phyloP scores from a whole-genome alignment of 2,329 filamentous ascomycete genomes.

The Aspergillus nomiae region DNA sequence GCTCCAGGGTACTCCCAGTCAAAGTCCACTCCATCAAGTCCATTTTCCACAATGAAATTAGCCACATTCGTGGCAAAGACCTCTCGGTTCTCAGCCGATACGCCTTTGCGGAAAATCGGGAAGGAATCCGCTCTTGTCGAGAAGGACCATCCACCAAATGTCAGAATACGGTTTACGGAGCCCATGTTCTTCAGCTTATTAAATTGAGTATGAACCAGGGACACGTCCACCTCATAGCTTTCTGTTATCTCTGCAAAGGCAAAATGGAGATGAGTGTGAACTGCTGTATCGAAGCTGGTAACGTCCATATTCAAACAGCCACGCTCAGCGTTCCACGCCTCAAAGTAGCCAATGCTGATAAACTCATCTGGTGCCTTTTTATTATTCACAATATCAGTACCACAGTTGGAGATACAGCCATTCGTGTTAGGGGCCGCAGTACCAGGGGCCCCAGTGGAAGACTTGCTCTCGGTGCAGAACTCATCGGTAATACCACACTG shows the following conservation, averaged over 20 bases:
- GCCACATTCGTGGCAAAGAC: neutral
- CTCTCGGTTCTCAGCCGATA: slow-evolving; percentile 40
- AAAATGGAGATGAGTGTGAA: neutral
- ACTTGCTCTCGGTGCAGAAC: slow-evolving; percentile 41
- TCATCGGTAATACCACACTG: slow-evolving; percentile 47
- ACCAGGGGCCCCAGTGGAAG: slow-evolving; percentile 38
- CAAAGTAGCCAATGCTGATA: neutral
- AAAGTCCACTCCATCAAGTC: neutral
- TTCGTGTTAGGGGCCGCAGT: slow-evolving; percentile 36
- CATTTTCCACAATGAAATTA: neutral
- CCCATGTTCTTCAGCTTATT: slow-evolving; percentile 33
- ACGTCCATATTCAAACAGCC: neutral
- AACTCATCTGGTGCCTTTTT: neutral
- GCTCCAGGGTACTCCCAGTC: neutral
- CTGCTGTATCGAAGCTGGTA: neutral
- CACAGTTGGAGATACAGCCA: slow-evolving; percentile 37
- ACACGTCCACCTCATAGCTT: neutral
- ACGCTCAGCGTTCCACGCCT: neutral
- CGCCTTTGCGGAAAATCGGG: slow-evolving; percentile 40
- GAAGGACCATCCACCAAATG: slow-evolving; percentile 51
- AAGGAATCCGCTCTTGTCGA: slow-evolving; percentile 43
- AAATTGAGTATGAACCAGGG: slow-evolving; percentile 39
- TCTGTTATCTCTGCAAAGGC: neutral
- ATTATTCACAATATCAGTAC: neutral
- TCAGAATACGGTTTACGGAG: slow-evolving; percentile 41